phyloP scores from a whole-genome alignment of 257 asterid species.

The Salvia miltiorrhiza region DNA sequence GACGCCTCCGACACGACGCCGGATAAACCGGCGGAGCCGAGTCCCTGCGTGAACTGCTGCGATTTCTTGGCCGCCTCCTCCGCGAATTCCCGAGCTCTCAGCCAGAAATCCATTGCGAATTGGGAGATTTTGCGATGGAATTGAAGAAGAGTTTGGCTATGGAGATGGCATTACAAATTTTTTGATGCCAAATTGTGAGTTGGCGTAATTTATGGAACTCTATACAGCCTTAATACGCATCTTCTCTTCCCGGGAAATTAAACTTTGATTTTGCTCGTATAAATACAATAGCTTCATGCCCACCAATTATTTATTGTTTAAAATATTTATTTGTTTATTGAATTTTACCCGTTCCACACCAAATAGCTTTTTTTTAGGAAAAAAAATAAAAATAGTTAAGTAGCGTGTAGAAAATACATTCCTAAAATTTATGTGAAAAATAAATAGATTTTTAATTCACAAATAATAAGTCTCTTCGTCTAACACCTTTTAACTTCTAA shows the following conservation, averaged over 20 bases:
- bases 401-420: too few species aligned
- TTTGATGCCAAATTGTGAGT: not conserved
- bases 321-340: not conserved
- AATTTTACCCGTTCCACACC: too few species aligned
- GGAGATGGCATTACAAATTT: not conserved
- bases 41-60: conserved; percentile 57
- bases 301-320: not conserved
- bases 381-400: too few species aligned
- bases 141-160: not conserved
- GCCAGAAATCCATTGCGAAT: conserved; percentile 77
- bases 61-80: conserved; percentile 91
- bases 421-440: too few species aligned
- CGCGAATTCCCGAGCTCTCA: conserved; percentile 71
- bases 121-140: not conserved
- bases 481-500: too few species aligned
- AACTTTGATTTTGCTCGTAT: not conserved
- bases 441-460: too few species aligned
- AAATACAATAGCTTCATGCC: too few species aligned
- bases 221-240: not conserved
- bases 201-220: not conserved
- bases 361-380: too few species aligned
- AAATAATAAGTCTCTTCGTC: too few species aligned
- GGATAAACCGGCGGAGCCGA: conserved; percentile 58
- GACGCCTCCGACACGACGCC: conserved; percentile 75
- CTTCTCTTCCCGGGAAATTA: not conserved